phyloP scores from a whole-genome alignment of 257 asterid genomes.

The Datura wrightii region DNA sequence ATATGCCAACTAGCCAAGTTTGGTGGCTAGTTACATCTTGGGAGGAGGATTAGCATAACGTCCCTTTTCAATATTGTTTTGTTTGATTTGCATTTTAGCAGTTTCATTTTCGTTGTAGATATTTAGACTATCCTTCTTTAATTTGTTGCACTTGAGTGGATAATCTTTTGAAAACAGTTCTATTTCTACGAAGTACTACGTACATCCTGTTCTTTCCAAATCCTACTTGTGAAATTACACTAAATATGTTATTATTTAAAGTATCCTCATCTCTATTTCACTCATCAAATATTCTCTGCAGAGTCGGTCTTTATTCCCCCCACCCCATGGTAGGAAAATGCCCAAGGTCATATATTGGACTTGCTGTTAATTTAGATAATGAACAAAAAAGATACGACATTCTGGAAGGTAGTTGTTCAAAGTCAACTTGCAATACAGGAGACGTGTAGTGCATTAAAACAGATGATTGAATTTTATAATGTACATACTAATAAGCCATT shows the following conservation, averaged over 20 bases:
- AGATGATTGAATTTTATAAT: background rate
- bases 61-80: background rate
- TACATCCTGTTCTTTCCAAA: too few relatives aligned
- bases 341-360: background rate
- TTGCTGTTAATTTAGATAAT: background rate
- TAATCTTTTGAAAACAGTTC: background rate
- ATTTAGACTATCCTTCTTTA: background rate
- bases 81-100: background rate
- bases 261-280: background rate
- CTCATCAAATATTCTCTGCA: background rate
- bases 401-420: background rate
- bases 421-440: background rate
- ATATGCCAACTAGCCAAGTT: constrained; percentile 4
- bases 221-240: background rate
- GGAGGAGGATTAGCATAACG: background rate
- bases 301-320: background rate
- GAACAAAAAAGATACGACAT: background rate
- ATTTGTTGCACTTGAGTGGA: rapidly evolving
- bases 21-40: constrained; percentile 4
- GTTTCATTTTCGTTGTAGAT: background rate
- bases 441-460: constrained; percentile 20
- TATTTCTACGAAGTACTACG: background rate
- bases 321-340: background rate
- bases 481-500: background rate
- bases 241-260: background rate